A percentile compares a stretch with the other conserved stretches of the same genome.
Conservation (phyloP, 2,329 filamentous ascomycete genomes). For the Aureobasidium sp. region DNA sequence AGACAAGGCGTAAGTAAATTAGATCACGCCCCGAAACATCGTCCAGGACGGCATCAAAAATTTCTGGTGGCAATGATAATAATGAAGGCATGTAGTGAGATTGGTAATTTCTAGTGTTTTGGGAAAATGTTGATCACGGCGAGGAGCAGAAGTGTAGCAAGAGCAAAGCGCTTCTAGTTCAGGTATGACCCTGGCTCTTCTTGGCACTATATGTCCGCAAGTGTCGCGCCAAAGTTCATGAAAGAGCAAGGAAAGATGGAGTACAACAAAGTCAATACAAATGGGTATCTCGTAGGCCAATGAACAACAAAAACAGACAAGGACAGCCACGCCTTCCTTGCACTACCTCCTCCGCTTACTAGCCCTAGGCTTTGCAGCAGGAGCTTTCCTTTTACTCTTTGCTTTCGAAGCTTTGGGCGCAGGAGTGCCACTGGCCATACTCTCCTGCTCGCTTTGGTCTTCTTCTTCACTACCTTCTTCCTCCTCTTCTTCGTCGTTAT, state of each 20-base stretch:
- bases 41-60: neutral
- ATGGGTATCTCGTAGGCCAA: neutral
- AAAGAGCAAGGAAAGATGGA: neutral
- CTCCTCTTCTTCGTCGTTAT: slow-evolving; percentile 11
- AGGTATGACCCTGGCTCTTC: neutral
- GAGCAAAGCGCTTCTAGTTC: neutral
- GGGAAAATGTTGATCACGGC: too few species aligned
- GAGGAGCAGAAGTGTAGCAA: neutral
- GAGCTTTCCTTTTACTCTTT: slow-evolving; percentile 2
- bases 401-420: slow-evolving; percentile 4
- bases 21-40: neutral
- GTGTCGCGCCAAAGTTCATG: neutral
- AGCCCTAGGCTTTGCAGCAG: neutral
- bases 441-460: slow-evolving; percentile 3
- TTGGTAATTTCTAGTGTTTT: neutral
- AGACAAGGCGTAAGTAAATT: neutral
- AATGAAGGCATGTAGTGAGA: neutral
- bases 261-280: neutral
- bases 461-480: slow-evolving; percentile 3
- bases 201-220: neutral
- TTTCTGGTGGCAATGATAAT: neutral
- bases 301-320: neutral
- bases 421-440: slow-evolving; percentile 12
- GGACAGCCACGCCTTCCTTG: neutral
- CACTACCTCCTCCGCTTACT: slow-evolving; percentile 7